Base-by-base conservation (phyloP, 2,329 filamentous ascomycete genomes). In the Pseudocercospora musae region DNA sequence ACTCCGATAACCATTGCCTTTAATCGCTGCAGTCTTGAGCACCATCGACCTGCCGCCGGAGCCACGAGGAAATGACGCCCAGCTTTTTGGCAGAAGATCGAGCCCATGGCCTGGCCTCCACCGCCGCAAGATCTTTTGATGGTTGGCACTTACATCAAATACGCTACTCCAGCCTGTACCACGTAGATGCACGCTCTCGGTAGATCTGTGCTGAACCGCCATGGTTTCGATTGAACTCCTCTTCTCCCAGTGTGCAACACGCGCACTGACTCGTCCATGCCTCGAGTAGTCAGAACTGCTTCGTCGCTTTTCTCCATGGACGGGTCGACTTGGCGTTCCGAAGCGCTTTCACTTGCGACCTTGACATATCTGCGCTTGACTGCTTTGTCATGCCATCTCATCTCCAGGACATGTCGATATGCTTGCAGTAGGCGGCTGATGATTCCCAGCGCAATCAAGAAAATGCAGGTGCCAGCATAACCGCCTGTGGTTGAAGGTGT, bases 391-490 rank as follows among this genome's bases (percentile, higher is more conserved):
- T 89, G 78, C 88, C 91, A 96, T 84, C 85, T 75, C 79, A 84
- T 76, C 80, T 86, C 78, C 78, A 85, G 77, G 15, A 80, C 71
- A 23, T 79, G 74, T 74, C 91, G 92, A 70, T 85, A 80, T 2
- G 92, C 92, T 56, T 94, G 79, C 15, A 96, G 81, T 20, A 81
- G 78, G 57, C 93, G 89, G 72, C 89, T 87, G 60, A 89, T 72
- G 64, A 88, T 81, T 63, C 87, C 88, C 57, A 98, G 87, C 49
- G 89, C 70, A 74, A 96, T 87, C 62, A 97, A 84, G 78, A 97
- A 97, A 75, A 97, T 90, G 80, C 94, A 96, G 27, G 92, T 96
- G 60, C 87, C 94, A 1, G 91, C 92, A 77, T 97, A 98, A 63
- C 84, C 79, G 69, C 89, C 91, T 5, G 83, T 79, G 37, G 79